Base-by-base conservation (phyloP, 2,329 filamentous ascomycete genomes). In the Xylaria sp. region DNA sequence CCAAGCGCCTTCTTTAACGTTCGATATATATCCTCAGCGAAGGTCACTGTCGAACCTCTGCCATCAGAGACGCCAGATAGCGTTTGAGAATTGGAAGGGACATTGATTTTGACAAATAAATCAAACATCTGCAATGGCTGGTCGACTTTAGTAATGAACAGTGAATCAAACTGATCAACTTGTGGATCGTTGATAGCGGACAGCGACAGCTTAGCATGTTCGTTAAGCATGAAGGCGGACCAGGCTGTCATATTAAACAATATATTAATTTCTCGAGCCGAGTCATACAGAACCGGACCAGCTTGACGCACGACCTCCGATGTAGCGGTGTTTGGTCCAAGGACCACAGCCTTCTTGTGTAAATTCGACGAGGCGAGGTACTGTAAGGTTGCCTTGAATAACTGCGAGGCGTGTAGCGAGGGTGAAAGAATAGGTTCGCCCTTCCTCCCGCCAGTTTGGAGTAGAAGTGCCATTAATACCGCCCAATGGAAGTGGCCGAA, bases 401-500 rank as follows among this genome's bases (percentile, higher is more conserved):
- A 85, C 79, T 98, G 95, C 28, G 95, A 96, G 79, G 91, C 92
- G 81, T 92, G 97, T 74, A 97, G 91, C 8, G 93, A 93, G 5
- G 88, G 85, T 6, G 94, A 93, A 18, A 98, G 84, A 6, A 93
- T 82, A 1, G 91, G 86, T 70, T 89, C 87, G 1, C 92, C 91
- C 67, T 90, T 90, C 7, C 88, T 86, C 7, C 90, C 91, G 30
- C 93, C 93, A n/a, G 88, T 89, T 78, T 93, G 90, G 48, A 98
- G 84, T 2, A 98, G 83, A 15, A 97, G 83, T 36, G 94, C 93
- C 77, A 94, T 87, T 57, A 96, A 82, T n/a, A 89, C 82, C 0
- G 92, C 87, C 93, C 93, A 98, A 78, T 99, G 96, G 72, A 97
- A 97, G 72, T 93, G 89, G 3, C 96, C 96, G 78, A 99, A 97